A percentile compares a stretch with the other conserved stretches of the same genome.
phyloP scores from a whole-genome alignment of 2,329 filamentous ascomycete genomes.

The Grosmannia penicillata region DNA sequence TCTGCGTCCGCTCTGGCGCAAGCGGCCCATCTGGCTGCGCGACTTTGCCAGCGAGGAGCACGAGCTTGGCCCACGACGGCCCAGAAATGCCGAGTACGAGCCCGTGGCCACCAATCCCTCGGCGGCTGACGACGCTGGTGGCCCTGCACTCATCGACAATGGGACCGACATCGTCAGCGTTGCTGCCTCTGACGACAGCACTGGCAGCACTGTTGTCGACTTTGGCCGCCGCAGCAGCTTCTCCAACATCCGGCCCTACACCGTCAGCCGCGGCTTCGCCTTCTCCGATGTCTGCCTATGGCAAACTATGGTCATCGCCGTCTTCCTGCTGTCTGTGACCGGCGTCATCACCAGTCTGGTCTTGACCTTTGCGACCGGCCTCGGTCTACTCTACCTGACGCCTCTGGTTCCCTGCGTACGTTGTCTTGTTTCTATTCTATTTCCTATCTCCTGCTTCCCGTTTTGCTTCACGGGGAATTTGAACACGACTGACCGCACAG shows the following conservation, averaged over 20 bases:
- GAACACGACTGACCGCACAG: too few species aligned
- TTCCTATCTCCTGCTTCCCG: too few species aligned
- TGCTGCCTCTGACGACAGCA: conserved; percentile 2
- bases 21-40: conserved; percentile 20
- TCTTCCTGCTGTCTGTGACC: conserved; percentile 22
- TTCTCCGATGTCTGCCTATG: conserved; percentile 5
- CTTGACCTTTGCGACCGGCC: conserved; percentile 6
- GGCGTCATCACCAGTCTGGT: conserved; percentile 16
- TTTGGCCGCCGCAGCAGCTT: conserved; percentile 4
- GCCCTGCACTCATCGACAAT: conserved; percentile 1
- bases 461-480: too few species aligned
- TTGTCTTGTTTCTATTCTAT: conserved; percentile 10
- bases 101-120: not conserved
- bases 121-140: not conserved
- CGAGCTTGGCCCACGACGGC: conserved; percentile 2
- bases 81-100: not conserved
- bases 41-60: conserved; percentile 17
- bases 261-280: not conserved
- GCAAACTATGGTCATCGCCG: conserved; percentile 16
- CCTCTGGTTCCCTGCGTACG: conserved; percentile 23
- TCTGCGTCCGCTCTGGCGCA: conserved; percentile 16
- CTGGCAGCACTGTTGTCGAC: conserved; percentile 4
- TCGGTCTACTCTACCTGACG: conserved; percentile 16
- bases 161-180: conserved; percentile 1
- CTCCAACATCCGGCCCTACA: conserved; percentile 1